Evolutionary conservation across 177 flowering plant species (phyloP), one percentile per base, ranked within the genome.

Genomic region (Telopea speciosissima): DNA sequence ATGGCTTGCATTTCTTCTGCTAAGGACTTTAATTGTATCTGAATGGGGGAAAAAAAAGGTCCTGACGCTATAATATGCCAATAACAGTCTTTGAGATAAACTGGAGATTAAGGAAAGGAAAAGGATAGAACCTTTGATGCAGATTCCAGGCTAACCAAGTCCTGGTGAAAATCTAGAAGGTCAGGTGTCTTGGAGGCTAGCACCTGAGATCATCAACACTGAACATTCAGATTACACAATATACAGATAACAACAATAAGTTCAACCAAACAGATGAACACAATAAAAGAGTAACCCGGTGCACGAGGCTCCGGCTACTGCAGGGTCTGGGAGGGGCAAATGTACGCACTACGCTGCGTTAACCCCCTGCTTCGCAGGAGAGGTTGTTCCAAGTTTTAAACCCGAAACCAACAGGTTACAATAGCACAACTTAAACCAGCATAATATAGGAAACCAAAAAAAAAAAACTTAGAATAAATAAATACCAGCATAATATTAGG

Each of bases 1-100:
- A 93, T 88, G 33, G 97, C 95, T 78, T 93, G 98, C 98, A 93
- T 93, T 83, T 93, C 98, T 81, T 93, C 98, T 56, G 97, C 98
- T 74, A 93, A 81, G 42, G 90, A 86, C 78, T 93, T 93, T 84
- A 93, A 79, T 86, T 93, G 98, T 78, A 93, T 89, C 98, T 93
- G 83, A 71, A 81, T 68, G 24, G 28, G 56, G n/a, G n/a, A n/a
- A n/a, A 71, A n/a, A 45, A 64, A 71, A 12, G 63, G n/a, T 21
- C 33, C 42, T 24, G 42, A 62, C 52, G n/a, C 65, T 22, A 65
- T 26, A 16, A 68, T 42, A 72, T 44, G 28, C 4, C 54, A 69
- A 49, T 58, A 13, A 72, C 45, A 72, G 22, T 45, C 40, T 31
- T 36, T 62, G 40, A 63, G 40, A 62, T 42, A 6, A 70, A 56